Evolutionary conservation across 768 basidiomycete species (phyloP).

Genomic region (Pilatotrama ljubarskyi): DNA sequence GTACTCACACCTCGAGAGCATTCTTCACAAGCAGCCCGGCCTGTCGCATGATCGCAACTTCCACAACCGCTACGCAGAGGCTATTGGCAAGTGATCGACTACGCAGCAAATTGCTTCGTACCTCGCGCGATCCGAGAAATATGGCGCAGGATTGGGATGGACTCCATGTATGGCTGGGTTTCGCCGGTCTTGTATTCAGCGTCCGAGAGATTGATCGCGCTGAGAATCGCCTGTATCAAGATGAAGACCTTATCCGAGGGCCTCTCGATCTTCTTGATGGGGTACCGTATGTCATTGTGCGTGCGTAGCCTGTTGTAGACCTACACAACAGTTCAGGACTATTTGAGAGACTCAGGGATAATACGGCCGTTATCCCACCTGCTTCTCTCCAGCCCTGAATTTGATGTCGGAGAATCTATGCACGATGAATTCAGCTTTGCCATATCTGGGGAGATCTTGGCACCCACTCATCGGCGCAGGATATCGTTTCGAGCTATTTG

Average conservation of each 20-base stretch:
- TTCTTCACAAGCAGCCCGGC: slow-evolving; percentile 69
- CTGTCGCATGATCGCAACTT: slow-evolving; percentile 67
- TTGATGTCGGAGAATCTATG: slow-evolving; percentile 66
- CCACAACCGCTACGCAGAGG: slow-evolving; percentile 60
- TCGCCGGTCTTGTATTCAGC: slow-evolving; percentile 72
- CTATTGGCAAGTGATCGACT: not conserved
- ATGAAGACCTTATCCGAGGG: slow-evolving; percentile 79
- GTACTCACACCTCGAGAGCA: slow-evolving; percentile 70
- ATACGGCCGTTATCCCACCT: slow-evolving; percentile 39
- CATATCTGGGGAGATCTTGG: not conserved
- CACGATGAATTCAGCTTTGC: not conserved
- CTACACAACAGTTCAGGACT: slow-evolving; percentile 24
- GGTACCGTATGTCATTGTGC: slow-evolving; percentile 80
- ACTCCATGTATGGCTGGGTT: slow-evolving; percentile 72
- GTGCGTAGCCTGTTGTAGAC: slow-evolving; percentile 67
- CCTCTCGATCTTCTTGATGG: slow-evolving; percentile 67
- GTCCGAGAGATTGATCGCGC: slow-evolving; percentile 65
- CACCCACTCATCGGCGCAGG: slow-evolving; percentile 64
- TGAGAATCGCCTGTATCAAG: slow-evolving; percentile 78
- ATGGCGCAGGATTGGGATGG: slow-evolving; percentile 70
- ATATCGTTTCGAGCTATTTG: slow-evolving; percentile 64
- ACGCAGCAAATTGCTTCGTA: slow-evolving; percentile 28
- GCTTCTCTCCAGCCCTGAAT: slow-evolving; percentile 74
- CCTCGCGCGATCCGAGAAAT: slow-evolving; percentile 76
- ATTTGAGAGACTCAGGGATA: no score